phyloP scores from a whole-genome alignment of 768 basidiomycete species.

The Russula lepida region DNA sequence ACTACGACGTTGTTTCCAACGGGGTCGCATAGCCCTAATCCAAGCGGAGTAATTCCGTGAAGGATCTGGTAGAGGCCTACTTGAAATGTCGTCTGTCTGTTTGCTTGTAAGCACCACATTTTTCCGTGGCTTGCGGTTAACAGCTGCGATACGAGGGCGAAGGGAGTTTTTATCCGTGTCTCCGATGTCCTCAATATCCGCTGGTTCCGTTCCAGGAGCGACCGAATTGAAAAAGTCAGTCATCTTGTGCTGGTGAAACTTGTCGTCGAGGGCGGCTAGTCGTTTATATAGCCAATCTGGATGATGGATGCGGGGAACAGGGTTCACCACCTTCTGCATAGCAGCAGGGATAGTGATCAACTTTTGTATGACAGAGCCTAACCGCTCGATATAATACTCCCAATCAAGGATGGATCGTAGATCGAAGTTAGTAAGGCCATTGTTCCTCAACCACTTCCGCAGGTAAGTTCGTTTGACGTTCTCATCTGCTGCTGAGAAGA shows the following conservation, averaged over 20 bases:
- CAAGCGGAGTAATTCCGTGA: conserved; percentile 61
- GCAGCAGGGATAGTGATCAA: conserved; percentile 98
- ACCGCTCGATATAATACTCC: conserved; percentile 95
- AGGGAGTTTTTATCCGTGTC: conserved; percentile 17
- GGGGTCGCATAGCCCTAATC: conserved; percentile 65
- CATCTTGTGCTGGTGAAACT: conserved; percentile 96
- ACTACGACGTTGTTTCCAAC: conserved; percentile 62
- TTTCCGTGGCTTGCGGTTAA: conserved; percentile 39
- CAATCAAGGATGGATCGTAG: conserved; percentile 93
- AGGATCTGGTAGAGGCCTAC: conserved; percentile 52
- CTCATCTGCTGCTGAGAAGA: conserved; percentile 95
- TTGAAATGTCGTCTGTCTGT: conserved; percentile 23
- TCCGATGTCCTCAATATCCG: conserved; percentile 55
- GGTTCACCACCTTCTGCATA: conserved; percentile 94
- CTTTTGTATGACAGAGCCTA: conserved; percentile 98
- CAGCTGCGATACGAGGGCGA: conserved; percentile 43
- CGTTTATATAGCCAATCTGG: conserved; percentile 96
- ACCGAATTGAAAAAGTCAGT: conserved; percentile 80
- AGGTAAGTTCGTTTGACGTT: conserved; percentile 83
- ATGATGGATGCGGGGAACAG: conserved; percentile 90
- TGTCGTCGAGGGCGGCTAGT: conserved; percentile 84
- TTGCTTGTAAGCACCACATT: conserved; percentile 38
- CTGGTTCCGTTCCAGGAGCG: conserved; percentile 27
- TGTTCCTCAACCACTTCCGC: conserved; percentile 96
- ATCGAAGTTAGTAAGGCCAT: conserved; percentile 77